Base-by-base conservation (phyloP, 148 eudicot species). In the Nyssa sinensis region DNA sequence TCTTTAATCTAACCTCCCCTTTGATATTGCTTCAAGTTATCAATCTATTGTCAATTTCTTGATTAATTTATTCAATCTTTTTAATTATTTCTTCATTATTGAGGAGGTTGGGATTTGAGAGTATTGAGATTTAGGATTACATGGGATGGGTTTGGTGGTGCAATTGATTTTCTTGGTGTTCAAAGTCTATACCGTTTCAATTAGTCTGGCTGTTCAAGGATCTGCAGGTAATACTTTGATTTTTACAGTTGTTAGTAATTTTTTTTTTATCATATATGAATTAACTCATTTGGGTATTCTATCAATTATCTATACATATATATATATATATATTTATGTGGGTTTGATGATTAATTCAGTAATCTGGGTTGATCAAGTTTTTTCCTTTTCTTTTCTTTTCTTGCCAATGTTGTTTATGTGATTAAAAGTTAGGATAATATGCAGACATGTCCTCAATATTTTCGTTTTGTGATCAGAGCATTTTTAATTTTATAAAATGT, bases 61-160 rank as follows among this genome's bases (percentile, higher is more conserved):
- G 70, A 17, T 39, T 75, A 28, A 59, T 67, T 29, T 66, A 24
- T 73, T 53, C 41, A 25, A 7, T 10, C 16, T 1, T 23, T 62
- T 29, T 31, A 60, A 3, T 53, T 75, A 24, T 72, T 75, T 11
- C 37, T 51, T 66, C 30, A 33, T 70, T 24, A 29, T 37, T 67
- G 65, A 61, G 64, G 27, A 49, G 69, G 39, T 73, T 69, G 75
- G 44, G 57, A 4, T 64, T 53, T 71, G 74, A n/a, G n/a, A n/a
- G n/a, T n/a, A n/a, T n/a, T n/a, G n/a, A 33, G 34, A 21, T 28
- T 66, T 58, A 25, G 34, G 29, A 63, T 81, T 66, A n/a, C 79
- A 82, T 90, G 93, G 86, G 90, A 89, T 91, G 91, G 89, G 81
- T 80, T 72, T 84, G 86, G 76, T 75, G 85, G 76, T 79, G 75